A percentile compares a stretch with the other conserved stretches of the same genome.
Conservation (phyloP, 345 rosid genomes). For the Odontarrhena argentea region DNA sequence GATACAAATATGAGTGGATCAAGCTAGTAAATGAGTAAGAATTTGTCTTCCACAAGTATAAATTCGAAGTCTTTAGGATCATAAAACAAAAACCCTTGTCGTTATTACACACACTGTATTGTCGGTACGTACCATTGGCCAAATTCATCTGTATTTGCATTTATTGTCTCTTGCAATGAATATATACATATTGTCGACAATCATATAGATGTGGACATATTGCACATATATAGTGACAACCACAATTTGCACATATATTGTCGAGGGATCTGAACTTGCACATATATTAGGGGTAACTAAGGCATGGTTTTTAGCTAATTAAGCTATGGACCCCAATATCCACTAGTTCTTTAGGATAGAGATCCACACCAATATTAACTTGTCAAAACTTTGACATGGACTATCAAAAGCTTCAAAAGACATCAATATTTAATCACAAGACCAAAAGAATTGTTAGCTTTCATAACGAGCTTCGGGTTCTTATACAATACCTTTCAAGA, state of each 20-base stretch:
- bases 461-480: too few species aligned
- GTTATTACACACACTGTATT: neutral
- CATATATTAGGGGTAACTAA: too few species aligned
- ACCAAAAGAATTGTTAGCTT: too few species aligned
- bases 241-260: neutral
- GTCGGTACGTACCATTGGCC: constrained; percentile 17
- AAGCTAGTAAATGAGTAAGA: neutral
- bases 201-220: constrained; percentile 22
- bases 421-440: too few species aligned
- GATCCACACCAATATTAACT: too few species aligned
- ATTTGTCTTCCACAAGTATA: constrained; percentile 6
- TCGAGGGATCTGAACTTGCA: too few species aligned
- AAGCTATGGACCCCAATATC: too few species aligned
- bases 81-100: neutral
- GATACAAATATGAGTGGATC: neutral
- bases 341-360: too few species aligned
- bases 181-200: neutral
- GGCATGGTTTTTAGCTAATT: too few species aligned
- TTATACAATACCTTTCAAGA: too few species aligned
- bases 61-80: neutral
- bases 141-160: constrained; percentile 36
- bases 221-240: neutral
- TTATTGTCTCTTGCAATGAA: constrained; percentile 11
- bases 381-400: too few species aligned
- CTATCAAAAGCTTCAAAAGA: too few species aligned